phyloP scores from a whole-genome alignment of 352 stramenopile genomes.

The Phytophthora rubi region DNA sequence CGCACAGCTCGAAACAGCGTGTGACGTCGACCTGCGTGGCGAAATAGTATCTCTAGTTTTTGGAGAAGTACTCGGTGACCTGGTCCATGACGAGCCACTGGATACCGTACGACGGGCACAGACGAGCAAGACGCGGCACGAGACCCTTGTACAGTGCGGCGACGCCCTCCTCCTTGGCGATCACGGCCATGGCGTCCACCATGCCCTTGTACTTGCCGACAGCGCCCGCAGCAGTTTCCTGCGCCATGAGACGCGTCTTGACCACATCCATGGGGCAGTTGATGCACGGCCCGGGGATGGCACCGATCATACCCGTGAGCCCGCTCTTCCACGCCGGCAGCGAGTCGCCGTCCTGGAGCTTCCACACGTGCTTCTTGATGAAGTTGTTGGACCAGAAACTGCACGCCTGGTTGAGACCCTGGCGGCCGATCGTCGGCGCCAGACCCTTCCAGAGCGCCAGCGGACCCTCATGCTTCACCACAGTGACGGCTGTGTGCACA shows the following conservation, averaged over 20 bases:
- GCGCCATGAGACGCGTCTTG: constrained; percentile 95
- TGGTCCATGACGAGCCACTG: constrained; percentile 90
- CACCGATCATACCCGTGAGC: constrained; percentile 92
- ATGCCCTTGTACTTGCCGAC: constrained; percentile 96
- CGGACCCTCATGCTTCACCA: constrained; percentile 94
- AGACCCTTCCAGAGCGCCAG: constrained; percentile 96
- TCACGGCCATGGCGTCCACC: constrained; percentile 90
- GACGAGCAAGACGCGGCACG: constrained; percentile 93
- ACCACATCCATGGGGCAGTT: constrained; percentile 96
- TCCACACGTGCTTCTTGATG: constrained; percentile 91
- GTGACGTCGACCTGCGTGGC: background rate
- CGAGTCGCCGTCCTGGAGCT: constrained; percentile 83
- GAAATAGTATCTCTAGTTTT: constrained; percentile 38
- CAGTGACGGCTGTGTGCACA: constrained; percentile 92
- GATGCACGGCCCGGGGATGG: constrained; percentile 86
- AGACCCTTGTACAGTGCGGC: constrained; percentile 97
- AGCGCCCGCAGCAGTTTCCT: constrained; percentile 87
- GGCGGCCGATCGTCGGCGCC: constrained; percentile 96
- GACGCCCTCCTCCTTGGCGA: constrained; percentile 95
- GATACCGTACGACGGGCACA: constrained; percentile 88
- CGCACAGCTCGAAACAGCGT: background rate
- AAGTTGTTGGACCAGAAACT: constrained; percentile 98
- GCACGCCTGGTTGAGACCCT: constrained; percentile 98
- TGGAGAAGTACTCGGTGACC: constrained; percentile 76
- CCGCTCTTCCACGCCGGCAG: constrained; percentile 95